These are phyloP conservation scores for Fusarium metavorans DNA, from an alignment of 2,329 filamentous ascomycete species.

Conservation along the genomic window DNA sequence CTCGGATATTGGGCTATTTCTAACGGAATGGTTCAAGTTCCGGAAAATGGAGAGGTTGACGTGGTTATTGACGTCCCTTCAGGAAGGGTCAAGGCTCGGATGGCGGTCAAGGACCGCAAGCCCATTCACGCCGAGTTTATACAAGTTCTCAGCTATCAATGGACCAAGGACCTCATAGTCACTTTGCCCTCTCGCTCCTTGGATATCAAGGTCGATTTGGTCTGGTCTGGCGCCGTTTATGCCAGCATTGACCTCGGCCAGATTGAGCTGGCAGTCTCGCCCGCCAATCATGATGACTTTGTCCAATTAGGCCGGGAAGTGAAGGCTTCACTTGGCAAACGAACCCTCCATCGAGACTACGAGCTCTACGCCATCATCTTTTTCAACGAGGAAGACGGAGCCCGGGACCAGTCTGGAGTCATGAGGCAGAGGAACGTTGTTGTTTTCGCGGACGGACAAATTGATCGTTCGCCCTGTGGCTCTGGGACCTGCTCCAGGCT, in stretches of 20 bases:
- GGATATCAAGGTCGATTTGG: neutral
- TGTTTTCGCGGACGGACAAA: neutral
- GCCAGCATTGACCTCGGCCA: neutral
- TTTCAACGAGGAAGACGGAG: neutral
- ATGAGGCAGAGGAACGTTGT: neutral
- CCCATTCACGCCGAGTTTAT: slow-evolving; percentile 27
- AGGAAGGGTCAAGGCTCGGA: slow-evolving; percentile 14
- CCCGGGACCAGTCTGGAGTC: neutral
- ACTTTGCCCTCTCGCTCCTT: slow-evolving; percentile 1
- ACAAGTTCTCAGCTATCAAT: slow-evolving; percentile 33
- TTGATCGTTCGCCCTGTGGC: neutral
- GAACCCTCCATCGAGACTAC: neutral
- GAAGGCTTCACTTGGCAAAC: neutral
- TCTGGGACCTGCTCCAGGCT: neutral
- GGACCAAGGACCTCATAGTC: slow-evolving; percentile 2
- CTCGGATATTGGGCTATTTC: neutral
- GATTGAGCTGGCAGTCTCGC: neutral
- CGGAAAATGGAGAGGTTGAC: slow-evolving; percentile 12
- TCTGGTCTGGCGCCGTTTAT: slow-evolving; percentile 26
- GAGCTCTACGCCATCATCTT: neutral
- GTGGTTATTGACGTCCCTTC: slow-evolving; percentile 36
- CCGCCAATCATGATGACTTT: neutral
- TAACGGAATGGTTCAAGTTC: neutral
- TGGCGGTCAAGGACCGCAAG: neutral
- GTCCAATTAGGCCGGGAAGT: neutral